These are phyloP conservation scores for Hevea brasiliensis DNA, from an alignment of 345 rosid genomes.

Conservation along the genomic window DNA sequence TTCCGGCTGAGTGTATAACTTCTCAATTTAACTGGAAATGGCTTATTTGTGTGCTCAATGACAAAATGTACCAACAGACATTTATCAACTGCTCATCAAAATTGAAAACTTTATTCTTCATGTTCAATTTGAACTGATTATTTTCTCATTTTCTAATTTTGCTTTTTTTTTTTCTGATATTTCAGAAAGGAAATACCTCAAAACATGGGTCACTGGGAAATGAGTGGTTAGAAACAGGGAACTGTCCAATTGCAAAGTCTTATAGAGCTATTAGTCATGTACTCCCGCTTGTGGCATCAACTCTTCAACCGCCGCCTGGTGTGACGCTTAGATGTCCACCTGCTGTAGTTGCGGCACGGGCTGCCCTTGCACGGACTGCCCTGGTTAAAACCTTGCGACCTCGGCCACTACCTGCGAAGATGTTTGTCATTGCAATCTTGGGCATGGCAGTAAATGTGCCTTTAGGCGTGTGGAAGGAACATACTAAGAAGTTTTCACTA, in stretches of 20 bases:
- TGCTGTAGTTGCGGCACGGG: conserved; percentile 78
- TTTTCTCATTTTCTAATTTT: not conserved
- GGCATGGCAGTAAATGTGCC: conserved; percentile 92
- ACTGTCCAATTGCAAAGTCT: conserved; percentile 88
- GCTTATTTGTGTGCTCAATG: not conserved
- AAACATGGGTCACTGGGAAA: conserved; percentile 70
- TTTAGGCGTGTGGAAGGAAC: conserved; percentile 85
- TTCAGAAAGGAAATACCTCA: conserved; percentile 51
- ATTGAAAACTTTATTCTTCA: not conserved
- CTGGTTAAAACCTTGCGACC: conserved; percentile 72
- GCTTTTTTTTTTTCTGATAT: conserved; percentile 1
- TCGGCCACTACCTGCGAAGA: conserved; percentile 81
- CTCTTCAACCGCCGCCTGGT: conserved; percentile 63
- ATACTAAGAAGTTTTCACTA: conserved; percentile 71
- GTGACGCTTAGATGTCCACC: conserved; percentile 73
- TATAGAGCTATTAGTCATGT: conserved; percentile 69
- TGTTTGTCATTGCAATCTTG: conserved; percentile 72
- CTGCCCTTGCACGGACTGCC: conserved; percentile 74
- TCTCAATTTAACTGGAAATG: not conserved
- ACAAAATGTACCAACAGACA: not conserved
- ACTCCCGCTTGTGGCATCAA: conserved; percentile 68
- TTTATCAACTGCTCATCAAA: not conserved
- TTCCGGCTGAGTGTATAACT: not conserved
- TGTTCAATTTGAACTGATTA: not conserved
- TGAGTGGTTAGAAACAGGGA: conserved; percentile 77